Evolutionary conservation across 2,329 filamentous ascomycete genomes (phyloP).

Genomic region (Pestalotiopsis sp.): DNA sequence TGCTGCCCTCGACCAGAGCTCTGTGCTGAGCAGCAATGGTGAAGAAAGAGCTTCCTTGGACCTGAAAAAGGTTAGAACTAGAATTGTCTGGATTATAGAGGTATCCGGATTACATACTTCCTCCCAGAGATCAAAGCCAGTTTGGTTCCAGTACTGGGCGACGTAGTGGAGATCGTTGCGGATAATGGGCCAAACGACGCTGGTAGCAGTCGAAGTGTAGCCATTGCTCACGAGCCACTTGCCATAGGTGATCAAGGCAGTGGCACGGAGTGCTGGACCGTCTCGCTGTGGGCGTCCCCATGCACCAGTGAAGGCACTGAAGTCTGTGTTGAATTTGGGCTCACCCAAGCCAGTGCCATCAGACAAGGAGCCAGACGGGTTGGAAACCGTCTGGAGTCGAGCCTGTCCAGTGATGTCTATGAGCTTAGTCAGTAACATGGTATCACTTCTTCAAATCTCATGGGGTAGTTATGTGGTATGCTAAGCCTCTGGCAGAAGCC

Average conservation of each 20-base stretch:
- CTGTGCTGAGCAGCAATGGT: constrained; percentile 73
- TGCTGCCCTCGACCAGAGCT: constrained; percentile 67
- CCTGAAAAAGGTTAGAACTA: constrained; percentile 23
- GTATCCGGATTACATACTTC: constrained; percentile 43
- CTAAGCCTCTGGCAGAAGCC: neutral
- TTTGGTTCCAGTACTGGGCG: constrained; percentile 70
- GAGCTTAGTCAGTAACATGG: neutral
- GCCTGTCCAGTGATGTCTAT: constrained; percentile 66
- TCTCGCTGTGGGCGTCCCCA: constrained; percentile 84
- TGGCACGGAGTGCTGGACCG: constrained; percentile 77
- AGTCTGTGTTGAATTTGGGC: constrained; percentile 72
- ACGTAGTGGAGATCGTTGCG: constrained; percentile 78
- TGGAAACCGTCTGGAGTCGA: constrained; percentile 66
- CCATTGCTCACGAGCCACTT: constrained; percentile 73
- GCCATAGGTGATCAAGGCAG: constrained; percentile 72
- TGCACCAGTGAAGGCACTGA: constrained; percentile 63
- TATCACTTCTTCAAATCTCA: neutral
- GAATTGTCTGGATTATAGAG: neutral
- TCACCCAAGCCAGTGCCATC: constrained; percentile 66
- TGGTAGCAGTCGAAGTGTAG: constrained; percentile 57
- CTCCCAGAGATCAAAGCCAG: constrained; percentile 81
- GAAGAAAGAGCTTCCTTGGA: constrained; percentile 78
- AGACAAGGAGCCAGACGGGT: constrained; percentile 65
- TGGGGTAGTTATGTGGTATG: neutral
- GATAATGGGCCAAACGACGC: constrained; percentile 73